Conservation (phyloP, 2,329 filamentous ascomycete genomes). For the Colletotrichum cuscutae region DNA sequence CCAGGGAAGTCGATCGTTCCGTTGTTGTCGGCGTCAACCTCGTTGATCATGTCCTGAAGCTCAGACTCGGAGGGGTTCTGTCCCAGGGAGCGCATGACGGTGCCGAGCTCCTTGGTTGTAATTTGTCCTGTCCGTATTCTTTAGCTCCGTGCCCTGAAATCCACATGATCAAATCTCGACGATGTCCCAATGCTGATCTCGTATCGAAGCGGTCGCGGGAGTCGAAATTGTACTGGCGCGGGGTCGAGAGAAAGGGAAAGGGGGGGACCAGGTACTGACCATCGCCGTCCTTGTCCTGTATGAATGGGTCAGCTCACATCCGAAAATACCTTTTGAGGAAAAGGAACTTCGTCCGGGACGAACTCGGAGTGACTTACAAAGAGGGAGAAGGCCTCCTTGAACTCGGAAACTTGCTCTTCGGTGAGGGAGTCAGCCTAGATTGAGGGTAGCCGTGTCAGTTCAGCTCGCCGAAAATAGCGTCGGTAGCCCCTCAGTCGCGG, state of each 20-base stretch:
- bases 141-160: constrained; percentile 38
- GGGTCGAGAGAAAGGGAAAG: constrained; percentile 13
- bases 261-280: constrained; percentile 66
- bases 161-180: too few relatives aligned
- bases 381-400: constrained; percentile 99
- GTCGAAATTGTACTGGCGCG: constrained; percentile 5
- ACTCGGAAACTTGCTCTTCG: constrained; percentile 99
- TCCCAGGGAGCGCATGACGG: constrained; percentile 89
- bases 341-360: background rate
- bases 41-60: constrained; percentile 94
- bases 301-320: constrained; percentile 43
- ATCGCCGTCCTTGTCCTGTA: constrained; percentile 89
- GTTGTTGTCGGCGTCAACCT: constrained; percentile 92
- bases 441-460: constrained; percentile 19
- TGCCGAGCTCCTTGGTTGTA: constrained; percentile 90
- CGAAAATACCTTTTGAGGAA: constrained; percentile 9
- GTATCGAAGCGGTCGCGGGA: constrained; percentile 12
- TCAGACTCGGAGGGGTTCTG: constrained; percentile 92
- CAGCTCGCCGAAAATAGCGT: constrained; percentile 11
- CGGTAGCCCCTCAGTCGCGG: constrained; percentile 34
- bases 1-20: constrained; percentile 92
- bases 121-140: constrained; percentile 75
- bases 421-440: constrained; percentile 94
- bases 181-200: background rate
- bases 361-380: constrained; percentile 77